phyloP scores from a whole-genome alignment of 176 grass and related monocot species.

The Cenchrus fungigraminus region DNA sequence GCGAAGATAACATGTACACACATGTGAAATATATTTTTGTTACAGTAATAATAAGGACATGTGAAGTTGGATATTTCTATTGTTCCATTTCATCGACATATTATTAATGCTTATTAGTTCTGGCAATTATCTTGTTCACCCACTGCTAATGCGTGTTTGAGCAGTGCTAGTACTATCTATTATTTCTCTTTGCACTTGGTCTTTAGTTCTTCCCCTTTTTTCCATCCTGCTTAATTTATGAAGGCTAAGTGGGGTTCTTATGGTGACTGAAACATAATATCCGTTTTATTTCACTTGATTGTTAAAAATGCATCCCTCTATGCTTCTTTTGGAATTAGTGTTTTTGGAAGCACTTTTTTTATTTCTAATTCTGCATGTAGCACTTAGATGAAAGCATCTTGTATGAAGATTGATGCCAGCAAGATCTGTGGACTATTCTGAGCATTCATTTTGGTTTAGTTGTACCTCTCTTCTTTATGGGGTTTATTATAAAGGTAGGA shows the following conservation, averaged over 20 bases:
- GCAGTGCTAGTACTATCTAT: background rate
- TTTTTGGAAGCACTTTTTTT: background rate
- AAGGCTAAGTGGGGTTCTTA: background rate
- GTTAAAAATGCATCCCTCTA: background rate
- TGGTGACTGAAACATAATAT: background rate
- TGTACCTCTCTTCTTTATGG: background rate
- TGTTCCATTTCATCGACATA: background rate
- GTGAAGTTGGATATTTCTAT: background rate
- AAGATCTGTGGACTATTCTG: background rate
- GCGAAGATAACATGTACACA: background rate
- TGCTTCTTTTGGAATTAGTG: background rate
- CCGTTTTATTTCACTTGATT: background rate
- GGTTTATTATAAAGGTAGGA: background rate
- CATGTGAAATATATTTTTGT: background rate
- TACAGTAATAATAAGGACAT: too few species aligned
- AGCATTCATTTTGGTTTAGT: background rate
- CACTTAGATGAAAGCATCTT: slow-evolving; percentile 6
- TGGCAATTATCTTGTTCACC: background rate
- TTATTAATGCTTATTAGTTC: background rate
- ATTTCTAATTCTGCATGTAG: background rate
- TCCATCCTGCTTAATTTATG: background rate
- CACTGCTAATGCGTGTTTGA: background rate
- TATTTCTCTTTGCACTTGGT: background rate
- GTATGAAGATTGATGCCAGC: background rate
- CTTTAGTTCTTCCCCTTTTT: background rate